These are phyloP conservation scores for Xylaria sp. DNA, from an alignment of 2,329 filamentous ascomycete species.

Conservation along the genomic window DNA sequence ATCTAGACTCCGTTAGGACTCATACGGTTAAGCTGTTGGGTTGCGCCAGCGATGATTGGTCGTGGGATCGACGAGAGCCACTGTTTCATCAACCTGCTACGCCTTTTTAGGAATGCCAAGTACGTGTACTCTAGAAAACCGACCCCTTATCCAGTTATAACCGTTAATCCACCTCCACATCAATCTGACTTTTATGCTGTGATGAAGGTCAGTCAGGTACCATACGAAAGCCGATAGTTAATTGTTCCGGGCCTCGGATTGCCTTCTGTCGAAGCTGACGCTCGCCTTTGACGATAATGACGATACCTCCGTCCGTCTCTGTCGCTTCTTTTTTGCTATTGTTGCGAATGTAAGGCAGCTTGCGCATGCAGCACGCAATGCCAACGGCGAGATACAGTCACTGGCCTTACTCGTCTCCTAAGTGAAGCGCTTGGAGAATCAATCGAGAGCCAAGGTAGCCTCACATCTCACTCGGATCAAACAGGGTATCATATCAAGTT, in stretches of 20 bases:
- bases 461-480: background rate
- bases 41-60: conserved; percentile 22
- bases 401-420: conserved; percentile 14
- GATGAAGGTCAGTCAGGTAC: conserved; percentile 9
- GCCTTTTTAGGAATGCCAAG: conserved; percentile 29
- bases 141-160: conserved; percentile 31
- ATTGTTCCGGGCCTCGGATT: background rate
- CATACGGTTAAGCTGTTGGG: conserved; percentile 4
- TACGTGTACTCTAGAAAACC: conserved; percentile 8
- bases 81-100: conserved; percentile 26
- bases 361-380: conserved; percentile 24
- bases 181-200: conserved; percentile 2
- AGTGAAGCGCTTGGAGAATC: conserved; percentile 22
- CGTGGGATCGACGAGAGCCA: background rate
- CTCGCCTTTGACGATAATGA: conserved; percentile 6
- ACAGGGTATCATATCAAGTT: conserved; percentile 4
- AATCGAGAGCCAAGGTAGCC: conserved; percentile 10
- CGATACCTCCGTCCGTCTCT: conserved; percentile 6
- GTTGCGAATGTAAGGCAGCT: conserved; percentile 1
- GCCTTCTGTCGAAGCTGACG: conserved; percentile 12
- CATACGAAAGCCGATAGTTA: background rate
- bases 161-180: conserved; percentile 25
- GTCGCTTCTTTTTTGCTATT: background rate
- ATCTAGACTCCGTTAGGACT: conserved; percentile 19
- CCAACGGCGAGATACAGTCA: conserved; percentile 21